A percentile compares a stretch with the other conserved stretches of the same genome.
Conservation (phyloP, 176 grass and related monocot genomes). For the Cocos nucifera region DNA sequence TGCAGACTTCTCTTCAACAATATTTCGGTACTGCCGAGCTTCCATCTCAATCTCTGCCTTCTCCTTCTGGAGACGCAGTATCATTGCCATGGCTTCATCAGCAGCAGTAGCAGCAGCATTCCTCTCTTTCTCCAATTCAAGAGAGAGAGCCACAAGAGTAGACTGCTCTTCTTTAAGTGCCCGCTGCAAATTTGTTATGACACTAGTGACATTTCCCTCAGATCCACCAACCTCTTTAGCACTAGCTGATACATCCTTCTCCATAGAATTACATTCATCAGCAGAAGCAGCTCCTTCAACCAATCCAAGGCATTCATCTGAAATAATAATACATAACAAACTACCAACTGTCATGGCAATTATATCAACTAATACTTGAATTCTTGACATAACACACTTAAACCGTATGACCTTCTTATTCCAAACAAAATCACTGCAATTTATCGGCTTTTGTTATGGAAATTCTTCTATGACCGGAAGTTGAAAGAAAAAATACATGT, state of each 20-base stretch:
- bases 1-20: conserved; percentile 56
- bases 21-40: conserved; percentile 49
- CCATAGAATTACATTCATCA: not conserved
- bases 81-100: conserved; percentile 1
- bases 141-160: conserved; percentile 27
- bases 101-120: not conserved
- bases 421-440: too few species aligned
- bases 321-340: not conserved
- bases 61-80: conserved; percentile 11
- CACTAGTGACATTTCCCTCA: not conserved
- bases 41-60: conserved; percentile 53
- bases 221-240: not conserved
- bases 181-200: conserved; percentile 14
- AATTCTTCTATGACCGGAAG: too few species aligned
- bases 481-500: too few species aligned
- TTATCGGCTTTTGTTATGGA: too few species aligned
- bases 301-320: not conserved
- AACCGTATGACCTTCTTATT: too few species aligned
- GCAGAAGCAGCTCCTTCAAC: conserved; percentile 3
- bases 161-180: conserved; percentile 32
- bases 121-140: conserved; percentile 19
- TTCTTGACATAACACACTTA: not conserved
- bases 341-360: not conserved
- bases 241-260: not conserved
- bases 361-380: not conserved